Evolutionary conservation across 306 rosid genomes (phyloP).

Genomic region (Bauhinia variegata): DNA sequence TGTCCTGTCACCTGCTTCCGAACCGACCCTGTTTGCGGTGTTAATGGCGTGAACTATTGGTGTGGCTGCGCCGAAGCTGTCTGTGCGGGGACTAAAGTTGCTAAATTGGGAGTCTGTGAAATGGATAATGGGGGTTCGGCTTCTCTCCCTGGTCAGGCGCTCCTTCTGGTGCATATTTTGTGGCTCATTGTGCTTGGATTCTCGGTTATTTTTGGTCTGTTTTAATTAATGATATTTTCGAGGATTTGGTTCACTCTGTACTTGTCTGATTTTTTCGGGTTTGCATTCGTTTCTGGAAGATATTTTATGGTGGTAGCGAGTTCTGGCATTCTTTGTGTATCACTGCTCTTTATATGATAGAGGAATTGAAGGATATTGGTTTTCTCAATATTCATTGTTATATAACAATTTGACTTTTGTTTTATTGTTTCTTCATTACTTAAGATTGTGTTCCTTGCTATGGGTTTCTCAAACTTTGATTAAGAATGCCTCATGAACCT

Average conservation of each 20-base stretch:
- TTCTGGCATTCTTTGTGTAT: not conserved
- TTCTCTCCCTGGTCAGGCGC: slow-evolving; percentile 82
- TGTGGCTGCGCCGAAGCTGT: slow-evolving; percentile 87
- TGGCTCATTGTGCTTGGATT: slow-evolving; percentile 83
- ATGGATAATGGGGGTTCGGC: slow-evolving; percentile 73
- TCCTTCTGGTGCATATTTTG: slow-evolving; percentile 79
- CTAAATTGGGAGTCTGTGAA: slow-evolving; percentile 75
- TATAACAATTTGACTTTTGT: not conserved
- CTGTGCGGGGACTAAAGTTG: slow-evolving; percentile 69
- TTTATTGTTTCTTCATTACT: not conserved
- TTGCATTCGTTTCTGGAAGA: not conserved
- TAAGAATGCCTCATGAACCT: not conserved
- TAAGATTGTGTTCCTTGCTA: not conserved
- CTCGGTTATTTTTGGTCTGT: slow-evolving; percentile 75
- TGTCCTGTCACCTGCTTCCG: slow-evolving; percentile 87
- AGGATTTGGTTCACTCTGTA: slow-evolving; percentile 5
- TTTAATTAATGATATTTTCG: slow-evolving; percentile 36
- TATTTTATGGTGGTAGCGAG: not conserved
- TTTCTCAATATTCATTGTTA: not conserved
- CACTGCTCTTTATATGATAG: slow-evolving; percentile 5
- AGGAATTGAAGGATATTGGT: slow-evolving; percentile 22
- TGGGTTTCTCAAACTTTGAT: not conserved
- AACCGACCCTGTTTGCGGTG: slow-evolving; percentile 89
- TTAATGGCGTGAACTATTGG: slow-evolving; percentile 87
- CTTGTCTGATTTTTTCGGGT: not conserved